Evolutionary conservation across 2,329 filamentous ascomycete species (phyloP).

Genomic region (Pseudogymnoascus sp.): DNA sequence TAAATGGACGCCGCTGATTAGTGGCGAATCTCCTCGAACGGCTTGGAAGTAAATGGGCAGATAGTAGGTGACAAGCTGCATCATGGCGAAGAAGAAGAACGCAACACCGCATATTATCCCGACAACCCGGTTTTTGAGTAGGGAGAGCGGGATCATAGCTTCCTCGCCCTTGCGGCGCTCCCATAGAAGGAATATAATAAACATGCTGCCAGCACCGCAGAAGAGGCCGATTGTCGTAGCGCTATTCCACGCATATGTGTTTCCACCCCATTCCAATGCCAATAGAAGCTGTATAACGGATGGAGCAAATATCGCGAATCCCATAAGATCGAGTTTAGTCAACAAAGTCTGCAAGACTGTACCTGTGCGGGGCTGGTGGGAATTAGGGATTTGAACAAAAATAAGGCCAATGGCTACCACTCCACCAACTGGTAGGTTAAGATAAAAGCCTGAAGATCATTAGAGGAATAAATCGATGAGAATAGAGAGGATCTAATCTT

Average conservation of each 20-base stretch:
- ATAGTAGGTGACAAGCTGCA: slow-evolving; percentile 33
- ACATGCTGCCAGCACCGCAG: slow-evolving; percentile 16
- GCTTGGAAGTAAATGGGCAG: slow-evolving; percentile 41
- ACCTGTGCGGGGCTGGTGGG: slow-evolving; percentile 18
- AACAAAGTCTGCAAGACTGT: background rate
- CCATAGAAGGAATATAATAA: slow-evolving; percentile 21
- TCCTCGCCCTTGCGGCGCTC: slow-evolving; percentile 20
- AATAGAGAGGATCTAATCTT: background rate
- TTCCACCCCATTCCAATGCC: slow-evolving; percentile 29
- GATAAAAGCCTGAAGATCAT: slow-evolving; percentile 24
- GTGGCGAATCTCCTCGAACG: slow-evolving; percentile 29
- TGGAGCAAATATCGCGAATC: slow-evolving; percentile 5
- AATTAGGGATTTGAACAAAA: slow-evolving; percentile 28
- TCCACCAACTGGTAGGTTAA: slow-evolving; percentile 34
- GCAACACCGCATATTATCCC: slow-evolving; percentile 19
- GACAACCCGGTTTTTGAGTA: slow-evolving; percentile 16
- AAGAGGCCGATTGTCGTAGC: slow-evolving; percentile 23
- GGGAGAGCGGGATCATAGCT: slow-evolving; percentile 22
- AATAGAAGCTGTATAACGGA: slow-evolving; percentile 18
- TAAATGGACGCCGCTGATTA: slow-evolving; percentile 26
- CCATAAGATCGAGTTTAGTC: slow-evolving; percentile 7
- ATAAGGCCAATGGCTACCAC: slow-evolving; percentile 26
- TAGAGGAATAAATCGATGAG: no score
- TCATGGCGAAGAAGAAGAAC: slow-evolving; percentile 34
- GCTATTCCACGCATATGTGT: slow-evolving; percentile 26